Evolutionary conservation across 345 rosid genomes (phyloP).

Genomic region (Murraya paniculata): DNA sequence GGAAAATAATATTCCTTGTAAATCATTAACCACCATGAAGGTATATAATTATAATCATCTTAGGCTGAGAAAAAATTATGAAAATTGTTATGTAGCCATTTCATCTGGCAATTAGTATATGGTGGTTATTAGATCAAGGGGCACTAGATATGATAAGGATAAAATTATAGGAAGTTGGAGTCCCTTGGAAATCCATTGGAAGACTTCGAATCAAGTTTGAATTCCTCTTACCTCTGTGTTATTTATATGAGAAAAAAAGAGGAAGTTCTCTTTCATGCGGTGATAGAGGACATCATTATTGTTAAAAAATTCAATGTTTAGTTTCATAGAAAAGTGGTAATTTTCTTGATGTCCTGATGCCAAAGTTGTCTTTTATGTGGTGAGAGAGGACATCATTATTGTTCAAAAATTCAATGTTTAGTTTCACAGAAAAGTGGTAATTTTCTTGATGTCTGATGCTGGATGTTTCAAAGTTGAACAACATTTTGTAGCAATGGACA

Average conservation of each 20-base stretch:
- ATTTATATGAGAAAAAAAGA: not conserved
- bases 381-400: not conserved
- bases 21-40: no score
- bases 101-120: no score
- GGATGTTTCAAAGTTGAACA: not conserved
- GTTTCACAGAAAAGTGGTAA: not conserved
- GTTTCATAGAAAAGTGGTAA: not conserved
- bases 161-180: not conserved
- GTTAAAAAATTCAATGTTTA: not conserved
- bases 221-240: not conserved
- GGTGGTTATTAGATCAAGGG: not conserved
- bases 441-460: not conserved
- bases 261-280: not conserved
- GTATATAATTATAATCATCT: not conserved
- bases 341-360: not conserved
- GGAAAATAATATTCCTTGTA: no score
- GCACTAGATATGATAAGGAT: not conserved
- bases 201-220: not conserved
- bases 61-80: not conserved
- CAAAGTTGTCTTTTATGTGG: not conserved
- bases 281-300: not conserved
- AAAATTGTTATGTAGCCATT: not conserved
- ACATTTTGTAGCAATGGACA: not conserved
- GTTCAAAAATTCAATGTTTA: not conserved
- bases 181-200: not conserved